Evolutionary conservation across 164 flowering plant species (phyloP).

Genomic region (Paratinospora sagittata): DNA sequence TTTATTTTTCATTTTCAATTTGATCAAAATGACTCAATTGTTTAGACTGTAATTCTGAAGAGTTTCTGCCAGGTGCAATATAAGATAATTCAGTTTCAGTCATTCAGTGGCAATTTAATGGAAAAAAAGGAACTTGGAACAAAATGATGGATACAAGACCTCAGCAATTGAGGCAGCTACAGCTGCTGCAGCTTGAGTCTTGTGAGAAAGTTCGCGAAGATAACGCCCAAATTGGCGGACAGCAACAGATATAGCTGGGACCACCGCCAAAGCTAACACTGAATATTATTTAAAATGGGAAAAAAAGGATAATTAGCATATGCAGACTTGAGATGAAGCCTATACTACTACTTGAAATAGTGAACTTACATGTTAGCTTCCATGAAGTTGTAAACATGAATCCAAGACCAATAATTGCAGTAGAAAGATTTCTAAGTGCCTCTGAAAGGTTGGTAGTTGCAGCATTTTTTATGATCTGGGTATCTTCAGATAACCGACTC

Average conservation of each 20-base stretch:
- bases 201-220: slow-evolving; percentile 92
- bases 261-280: slow-evolving; percentile 85
- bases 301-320: slow-evolving; percentile 4
- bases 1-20: no score
- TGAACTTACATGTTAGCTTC: slow-evolving; percentile 80
- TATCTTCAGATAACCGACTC: slow-evolving; percentile 95
- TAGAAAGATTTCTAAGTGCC: slow-evolving; percentile 73
- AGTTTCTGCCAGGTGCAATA: background rate
- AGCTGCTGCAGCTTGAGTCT: slow-evolving; percentile 98
- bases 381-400: slow-evolving; percentile 96
- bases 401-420: slow-evolving; percentile 72
- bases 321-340: slow-evolving; percentile 1
- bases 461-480: slow-evolving; percentile 94
- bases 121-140: background rate
- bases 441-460: slow-evolving; percentile 96
- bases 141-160: slow-evolving; percentile 33
- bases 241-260: slow-evolving; percentile 66
- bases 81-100: background rate
- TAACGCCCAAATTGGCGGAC: slow-evolving; percentile 83
- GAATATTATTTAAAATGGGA: background rate
- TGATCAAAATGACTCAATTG: no score
- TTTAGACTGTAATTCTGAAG: no score
- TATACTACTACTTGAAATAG: background rate
- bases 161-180: slow-evolving; percentile 92
- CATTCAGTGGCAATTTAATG: background rate